Evolutionary conservation across 148 eudicot species (phyloP).

Genomic region (Limonium bicolor): DNA sequence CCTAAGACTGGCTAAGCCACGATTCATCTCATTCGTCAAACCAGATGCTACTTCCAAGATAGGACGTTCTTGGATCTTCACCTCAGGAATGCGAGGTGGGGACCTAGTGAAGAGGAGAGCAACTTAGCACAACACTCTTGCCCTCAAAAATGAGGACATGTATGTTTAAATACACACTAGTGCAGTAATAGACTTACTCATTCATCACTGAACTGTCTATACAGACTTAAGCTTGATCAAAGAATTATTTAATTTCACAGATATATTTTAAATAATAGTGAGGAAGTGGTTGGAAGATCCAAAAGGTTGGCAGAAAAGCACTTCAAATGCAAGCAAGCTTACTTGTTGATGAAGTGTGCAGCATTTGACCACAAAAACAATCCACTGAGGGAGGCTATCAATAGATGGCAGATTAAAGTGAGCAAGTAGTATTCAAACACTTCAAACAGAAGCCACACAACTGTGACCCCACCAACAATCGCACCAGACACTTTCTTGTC

Average conservation of each 20-base stretch:
- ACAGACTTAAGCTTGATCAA: too few relatives aligned
- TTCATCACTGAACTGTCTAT: too few relatives aligned
- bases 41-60: slow-evolving; percentile 32
- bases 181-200: too few relatives aligned
- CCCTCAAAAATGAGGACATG: too few relatives aligned
- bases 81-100: slow-evolving; percentile 49
- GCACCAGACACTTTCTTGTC: slow-evolving; percentile 66
- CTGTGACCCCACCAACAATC: slow-evolving; percentile 50
- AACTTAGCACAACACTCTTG: too few relatives aligned
- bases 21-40: slow-evolving; percentile 33
- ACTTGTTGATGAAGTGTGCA: slow-evolving; percentile 36
- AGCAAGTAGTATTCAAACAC: slow-evolving; percentile 64
- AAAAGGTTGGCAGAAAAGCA: too few relatives aligned
- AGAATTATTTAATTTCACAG: too few relatives aligned
- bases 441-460: slow-evolving; percentile 66
- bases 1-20: slow-evolving; percentile 21
- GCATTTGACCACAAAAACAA: slow-evolving; percentile 78
- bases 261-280: too few relatives aligned
- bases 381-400: slow-evolving; percentile 41
- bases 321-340: neutral
- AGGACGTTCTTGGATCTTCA: slow-evolving; percentile 30
- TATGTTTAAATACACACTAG: too few relatives aligned
- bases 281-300: too few relatives aligned
- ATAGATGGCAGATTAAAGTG: slow-evolving; percentile 47
- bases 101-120: slow-evolving; percentile 12